phyloP scores from a whole-genome alignment of 2,329 filamentous ascomycete species.

The Stagonosporopsis cucurbitacearum region DNA sequence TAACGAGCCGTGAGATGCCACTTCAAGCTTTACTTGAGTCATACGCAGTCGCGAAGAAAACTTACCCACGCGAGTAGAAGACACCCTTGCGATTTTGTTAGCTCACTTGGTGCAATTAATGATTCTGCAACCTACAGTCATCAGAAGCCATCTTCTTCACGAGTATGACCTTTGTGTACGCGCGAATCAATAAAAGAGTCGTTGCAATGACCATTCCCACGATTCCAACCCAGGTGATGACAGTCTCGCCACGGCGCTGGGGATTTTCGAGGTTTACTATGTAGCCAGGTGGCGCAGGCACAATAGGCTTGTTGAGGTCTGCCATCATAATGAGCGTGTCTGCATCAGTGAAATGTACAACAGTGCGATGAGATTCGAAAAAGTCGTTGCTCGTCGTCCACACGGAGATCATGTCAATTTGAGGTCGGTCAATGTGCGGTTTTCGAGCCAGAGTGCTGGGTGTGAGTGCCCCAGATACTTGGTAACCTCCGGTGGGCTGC shows the following conservation, averaged over 20 bases:
- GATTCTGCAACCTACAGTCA: conserved; percentile 24
- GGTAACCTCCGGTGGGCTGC: not conserved
- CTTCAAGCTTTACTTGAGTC: not conserved
- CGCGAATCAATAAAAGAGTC: conserved; percentile 26
- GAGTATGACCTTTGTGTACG: conserved; percentile 32
- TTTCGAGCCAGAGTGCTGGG: not conserved
- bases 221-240: conserved; percentile 24
- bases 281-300: conserved; percentile 28
- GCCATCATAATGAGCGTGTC: not conserved
- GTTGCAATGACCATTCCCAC: conserved; percentile 25
- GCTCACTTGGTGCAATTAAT: not conserved
- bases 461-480: not conserved
- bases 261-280: conserved; percentile 35
- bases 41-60: not conserved
- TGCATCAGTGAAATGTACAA: not conserved
- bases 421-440: not conserved
- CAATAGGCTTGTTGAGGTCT: conserved; percentile 13
- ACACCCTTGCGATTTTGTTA: conserved; percentile 11
- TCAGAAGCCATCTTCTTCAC: conserved; percentile 27
- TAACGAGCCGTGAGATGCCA: not conserved
- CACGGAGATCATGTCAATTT: not conserved
- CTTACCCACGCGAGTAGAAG: conserved; percentile 18
- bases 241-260: conserved; percentile 21
- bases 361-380: not conserved
- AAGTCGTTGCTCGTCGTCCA: not conserved